Evolutionary conservation across 352 stramenopile genomes (phyloP).

Genomic region (Phytophthora europaea): DNA sequence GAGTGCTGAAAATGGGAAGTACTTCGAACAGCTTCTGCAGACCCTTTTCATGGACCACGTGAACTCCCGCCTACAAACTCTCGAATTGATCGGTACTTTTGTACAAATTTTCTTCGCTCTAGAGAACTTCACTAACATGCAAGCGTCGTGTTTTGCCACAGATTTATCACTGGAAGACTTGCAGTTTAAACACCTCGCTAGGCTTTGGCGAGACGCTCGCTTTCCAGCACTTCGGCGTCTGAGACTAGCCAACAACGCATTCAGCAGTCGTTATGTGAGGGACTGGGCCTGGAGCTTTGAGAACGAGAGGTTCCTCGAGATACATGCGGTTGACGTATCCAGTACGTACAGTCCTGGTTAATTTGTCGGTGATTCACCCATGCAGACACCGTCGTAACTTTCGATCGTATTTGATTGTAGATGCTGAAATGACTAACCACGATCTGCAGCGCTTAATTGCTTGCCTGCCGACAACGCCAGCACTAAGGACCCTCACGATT

Average conservation of each 20-base stretch:
- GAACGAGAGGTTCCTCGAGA: conserved; percentile 48
- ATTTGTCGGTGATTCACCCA: neutral
- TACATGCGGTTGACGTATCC: conserved; percentile 54
- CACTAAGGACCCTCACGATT: conserved; percentile 42
- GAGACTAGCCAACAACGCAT: conserved; percentile 50
- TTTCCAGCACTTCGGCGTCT: conserved; percentile 52
- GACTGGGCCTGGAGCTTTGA: conserved; percentile 64
- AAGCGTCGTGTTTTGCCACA: conserved; percentile 11
- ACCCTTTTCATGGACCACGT: conserved; percentile 64
- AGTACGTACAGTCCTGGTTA: conserved; percentile 32
- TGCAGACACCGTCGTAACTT: neutral
- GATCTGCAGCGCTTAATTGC: conserved; percentile 67
- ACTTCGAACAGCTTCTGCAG: conserved; percentile 65
- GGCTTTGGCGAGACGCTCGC: conserved; percentile 54
- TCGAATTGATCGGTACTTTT: conserved; percentile 46
- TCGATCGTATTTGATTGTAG: conserved; percentile 7
- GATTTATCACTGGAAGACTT: conserved; percentile 52
- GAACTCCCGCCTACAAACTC: conserved; percentile 37
- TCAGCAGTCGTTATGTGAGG: conserved; percentile 71
- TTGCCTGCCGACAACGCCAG: conserved; percentile 45
- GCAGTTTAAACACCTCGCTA: conserved; percentile 56
- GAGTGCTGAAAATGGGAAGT: conserved; percentile 13
- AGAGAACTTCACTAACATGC: neutral
- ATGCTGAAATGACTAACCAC: conserved; percentile 59
- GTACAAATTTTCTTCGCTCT: neutral